Evolutionary conservation across 2,329 filamentous ascomycete genomes (phyloP), one percentile per base, ranked within the genome.

Genomic region (Diaporthe vexans): DNA sequence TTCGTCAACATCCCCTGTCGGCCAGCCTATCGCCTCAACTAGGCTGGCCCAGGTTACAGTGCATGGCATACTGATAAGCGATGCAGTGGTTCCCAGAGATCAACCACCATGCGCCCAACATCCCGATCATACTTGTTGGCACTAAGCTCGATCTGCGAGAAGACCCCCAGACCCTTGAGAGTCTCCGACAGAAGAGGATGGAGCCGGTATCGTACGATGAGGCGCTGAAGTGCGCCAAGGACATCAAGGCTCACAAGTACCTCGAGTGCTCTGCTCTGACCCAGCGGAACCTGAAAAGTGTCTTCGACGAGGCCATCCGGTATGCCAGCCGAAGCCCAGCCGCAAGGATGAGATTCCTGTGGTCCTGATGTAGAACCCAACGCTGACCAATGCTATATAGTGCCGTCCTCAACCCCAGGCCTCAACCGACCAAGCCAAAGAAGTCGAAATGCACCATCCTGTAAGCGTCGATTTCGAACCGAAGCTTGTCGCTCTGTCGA

Each of bases 281-380:
- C 51, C 97, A 98, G 88, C 90, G 96, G 81, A 98, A 98, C 84
- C 86, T 99, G 79, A 99, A 99, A 92, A 97, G 95, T 81, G 97
- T 99, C 65, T 99, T 99, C 82, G 97, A 99, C 82, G 96, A 98
- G 86, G 97, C 97, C 46, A 99, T 99, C 82, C 93, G 97, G 97
- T 98, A 87, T 79, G 93, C 86, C 52, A 10, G 11, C 17, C 5
- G 15, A 78, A 69, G 10, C n/a, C 56, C 57, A 43, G 21, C 17
- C 26, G 29, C 46, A 11, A 11, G 21, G 29, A 21, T 54, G 74
- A 73, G 78, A 80, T 73, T 73, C 81, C 78, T 77, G 76, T 77
- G 73, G 74, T 73, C 81, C 74, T 58, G 82, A 73, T 46, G 40
- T 6, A 19, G 17, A 51, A 15, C 3, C 10, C 58, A 59, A 46